Conservation (phyloP, 768 basidiomycete genomes). For the Hemileccinum rubropunctum region DNA sequence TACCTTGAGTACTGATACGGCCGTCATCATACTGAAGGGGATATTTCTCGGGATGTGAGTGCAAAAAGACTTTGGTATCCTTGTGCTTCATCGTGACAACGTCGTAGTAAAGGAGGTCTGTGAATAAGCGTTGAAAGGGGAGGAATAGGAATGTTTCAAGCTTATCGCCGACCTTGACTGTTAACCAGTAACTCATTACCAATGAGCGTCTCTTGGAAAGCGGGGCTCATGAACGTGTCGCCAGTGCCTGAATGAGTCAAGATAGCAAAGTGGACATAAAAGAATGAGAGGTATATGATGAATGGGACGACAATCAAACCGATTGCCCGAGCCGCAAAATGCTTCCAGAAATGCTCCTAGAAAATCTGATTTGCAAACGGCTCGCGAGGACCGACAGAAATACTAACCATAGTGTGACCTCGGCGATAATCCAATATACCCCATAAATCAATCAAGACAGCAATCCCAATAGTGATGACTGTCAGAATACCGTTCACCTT, state of each 20-base stretch:
- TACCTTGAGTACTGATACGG: conserved; percentile 90
- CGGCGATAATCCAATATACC: conserved; percentile 83
- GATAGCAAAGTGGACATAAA: conserved; percentile 92
- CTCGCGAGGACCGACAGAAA: not conserved
- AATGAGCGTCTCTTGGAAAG: conserved; percentile 92
- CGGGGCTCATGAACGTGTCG: conserved; percentile 95
- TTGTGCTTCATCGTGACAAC: conserved; percentile 85
- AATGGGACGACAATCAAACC: conserved; percentile 90
- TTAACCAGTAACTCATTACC: conserved; percentile 92
- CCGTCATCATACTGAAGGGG: conserved; percentile 95
- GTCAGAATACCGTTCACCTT: conserved; percentile 97
- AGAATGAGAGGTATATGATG: conserved; percentile 89
- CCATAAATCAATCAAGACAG: conserved; percentile 94
- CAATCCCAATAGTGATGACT: conserved; percentile 83
- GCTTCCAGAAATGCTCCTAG: conserved; percentile 85
- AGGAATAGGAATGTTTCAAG: not conserved
- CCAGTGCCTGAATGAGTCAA: conserved; percentile 88
- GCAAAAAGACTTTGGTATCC: conserved; percentile 89
- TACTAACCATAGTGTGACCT: conserved; percentile 70
- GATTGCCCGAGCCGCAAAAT: conserved; percentile 81
- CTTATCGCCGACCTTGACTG: conserved; percentile 68
- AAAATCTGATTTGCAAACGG: not conserved
- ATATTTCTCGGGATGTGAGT: conserved; percentile 89
- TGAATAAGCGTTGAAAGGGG: conserved; percentile 1
- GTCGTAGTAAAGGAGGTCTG: conserved; percentile 94